Base-by-base conservation (phyloP, 495 filamentous ascomycete genomes). In the Xylaria scruposa region DNA sequence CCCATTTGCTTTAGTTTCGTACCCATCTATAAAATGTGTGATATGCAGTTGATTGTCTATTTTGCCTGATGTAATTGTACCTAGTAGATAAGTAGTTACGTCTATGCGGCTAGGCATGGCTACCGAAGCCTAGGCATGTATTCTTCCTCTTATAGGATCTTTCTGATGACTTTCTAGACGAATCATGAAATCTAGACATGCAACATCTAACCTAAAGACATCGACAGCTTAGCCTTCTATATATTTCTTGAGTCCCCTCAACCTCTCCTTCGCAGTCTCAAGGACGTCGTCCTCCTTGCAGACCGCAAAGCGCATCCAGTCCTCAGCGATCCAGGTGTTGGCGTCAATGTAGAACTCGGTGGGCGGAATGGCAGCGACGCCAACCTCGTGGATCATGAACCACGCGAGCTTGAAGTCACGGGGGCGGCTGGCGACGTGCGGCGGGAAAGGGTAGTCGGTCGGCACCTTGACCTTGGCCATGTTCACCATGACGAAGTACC, bases 341-440 rank as follows among this genome's bases (percentile, higher is more conserved):
- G 80, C 83, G 56, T 91, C 88, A 26, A 94, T 97, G 76, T 98
- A 98, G 80, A 99, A 99, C 81, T 99, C 96, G 0, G 93, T 97
- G 0, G 96, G 96, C 3, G 96, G 96, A 73, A 99, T 99, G 2
- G 95, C 94, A 7, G 96, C 96, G 3, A 99, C 94, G 6, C 96
- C 96, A 62, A 98, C 84, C 84, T 98, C 96, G 80, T 93, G 94
- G 79, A 99, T 99, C 73, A 97, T 81, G 82, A 97, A 98, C 96
- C 96, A 99, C 46, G 89, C 88, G 40, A 99, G 86, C 84, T 97
- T 91, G 85, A 97, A 99, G 82, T 99, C 96, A 44, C 96, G 87
- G 42, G 96, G 92, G 13, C 95, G 88, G 65, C 86, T 89, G 33
- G 91, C 91, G 7, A 99, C 95, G 81, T 97, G 93, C 0, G 92